These are phyloP conservation scores for Musa balbisiana DNA, from an alignment of 202 grass and related monocot genomes.

Conservation along the genomic window DNA sequence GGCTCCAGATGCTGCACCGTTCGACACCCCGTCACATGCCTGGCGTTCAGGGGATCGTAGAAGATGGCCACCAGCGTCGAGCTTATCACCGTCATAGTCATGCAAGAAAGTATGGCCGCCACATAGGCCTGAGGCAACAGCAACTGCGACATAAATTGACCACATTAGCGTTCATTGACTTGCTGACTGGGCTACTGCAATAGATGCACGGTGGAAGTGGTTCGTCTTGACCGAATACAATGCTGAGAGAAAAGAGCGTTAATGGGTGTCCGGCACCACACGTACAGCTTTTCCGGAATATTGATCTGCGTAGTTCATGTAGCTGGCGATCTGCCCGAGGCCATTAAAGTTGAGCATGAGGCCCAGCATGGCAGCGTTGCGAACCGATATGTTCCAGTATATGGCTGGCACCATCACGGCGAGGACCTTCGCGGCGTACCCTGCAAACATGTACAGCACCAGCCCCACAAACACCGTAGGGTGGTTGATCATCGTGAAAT, in stretches of 20 bases:
- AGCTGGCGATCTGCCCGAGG: slow-evolving; percentile 16
- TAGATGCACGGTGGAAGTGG: no score
- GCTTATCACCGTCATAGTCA: slow-evolving; percentile 30
- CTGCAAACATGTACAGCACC: slow-evolving; percentile 27
- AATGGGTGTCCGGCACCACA: no score
- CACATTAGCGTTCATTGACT: no score
- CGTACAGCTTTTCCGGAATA: no score
- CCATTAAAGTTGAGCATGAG: slow-evolving; percentile 41
- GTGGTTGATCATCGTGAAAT: slow-evolving; percentile 27
- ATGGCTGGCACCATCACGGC: slow-evolving; percentile 23
- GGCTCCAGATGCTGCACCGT: slow-evolving; percentile 65
- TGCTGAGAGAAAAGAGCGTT: no score
- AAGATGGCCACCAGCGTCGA: slow-evolving; percentile 41
- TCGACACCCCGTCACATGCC: slow-evolving; percentile 65
- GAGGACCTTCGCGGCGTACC: slow-evolving; percentile 56
- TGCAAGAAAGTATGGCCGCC: slow-evolving; percentile 24
- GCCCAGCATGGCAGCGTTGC: slow-evolving; percentile 27
- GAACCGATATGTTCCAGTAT: slow-evolving; percentile 16
- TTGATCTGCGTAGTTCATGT: no score
- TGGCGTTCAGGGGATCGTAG: slow-evolving; percentile 59
- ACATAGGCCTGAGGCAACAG: slow-evolving; percentile 37
- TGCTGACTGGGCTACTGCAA: no score
- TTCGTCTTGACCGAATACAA: no score
- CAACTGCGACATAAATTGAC: slow-evolving; percentile 23
- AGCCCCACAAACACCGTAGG: slow-evolving; percentile 24